phyloP scores from a whole-genome alignment of 345 rosid species.

The Iberis pinnata region DNA sequence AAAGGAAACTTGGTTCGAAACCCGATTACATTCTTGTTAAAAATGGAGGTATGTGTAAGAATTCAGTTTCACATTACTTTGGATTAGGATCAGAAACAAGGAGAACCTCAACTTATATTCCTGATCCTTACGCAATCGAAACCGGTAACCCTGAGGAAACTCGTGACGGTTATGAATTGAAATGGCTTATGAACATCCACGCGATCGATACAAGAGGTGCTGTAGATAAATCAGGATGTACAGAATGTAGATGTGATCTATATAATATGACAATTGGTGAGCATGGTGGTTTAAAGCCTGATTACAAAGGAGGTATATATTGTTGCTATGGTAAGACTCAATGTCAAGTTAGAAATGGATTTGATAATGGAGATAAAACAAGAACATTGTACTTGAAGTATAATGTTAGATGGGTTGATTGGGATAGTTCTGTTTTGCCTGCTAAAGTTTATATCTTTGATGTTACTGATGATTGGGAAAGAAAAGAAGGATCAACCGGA shows the following conservation, averaged over 20 bases:
- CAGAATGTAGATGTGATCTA: constrained; percentile 64
- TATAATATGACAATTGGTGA: constrained; percentile 60
- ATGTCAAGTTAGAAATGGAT: constrained; percentile 51
- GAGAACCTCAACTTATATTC: constrained; percentile 48
- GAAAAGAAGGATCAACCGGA: constrained; percentile 33
- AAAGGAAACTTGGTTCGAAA: constrained; percentile 1
- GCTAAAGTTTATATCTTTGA: constrained; percentile 64
- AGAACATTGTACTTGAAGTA: constrained; percentile 52
- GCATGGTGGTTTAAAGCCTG: constrained; percentile 44
- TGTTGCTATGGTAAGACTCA: constrained; percentile 69
- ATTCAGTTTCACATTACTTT: constrained; percentile 40
- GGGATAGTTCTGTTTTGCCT: constrained; percentile 55
- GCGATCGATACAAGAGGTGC: constrained; percentile 86
- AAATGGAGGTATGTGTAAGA: constrained; percentile 67
- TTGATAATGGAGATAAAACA: constrained; percentile 37
- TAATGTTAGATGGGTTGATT: constrained; percentile 63
- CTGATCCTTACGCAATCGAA: constrained; percentile 83
- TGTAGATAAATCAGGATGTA: constrained; percentile 65
- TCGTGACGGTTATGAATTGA: constrained; percentile 62
- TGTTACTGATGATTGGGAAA: constrained; percentile 61
- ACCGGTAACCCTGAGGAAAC: constrained; percentile 54
- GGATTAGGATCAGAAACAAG: constrained; percentile 91
- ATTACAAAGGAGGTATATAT: constrained; percentile 55
- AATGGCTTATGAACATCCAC: constrained; percentile 72
- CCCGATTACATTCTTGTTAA: constrained; percentile 28